Evolutionary conservation across 371 early-diverging fungal genomes (phyloP).

Genomic region (Mortierella sp.): DNA sequence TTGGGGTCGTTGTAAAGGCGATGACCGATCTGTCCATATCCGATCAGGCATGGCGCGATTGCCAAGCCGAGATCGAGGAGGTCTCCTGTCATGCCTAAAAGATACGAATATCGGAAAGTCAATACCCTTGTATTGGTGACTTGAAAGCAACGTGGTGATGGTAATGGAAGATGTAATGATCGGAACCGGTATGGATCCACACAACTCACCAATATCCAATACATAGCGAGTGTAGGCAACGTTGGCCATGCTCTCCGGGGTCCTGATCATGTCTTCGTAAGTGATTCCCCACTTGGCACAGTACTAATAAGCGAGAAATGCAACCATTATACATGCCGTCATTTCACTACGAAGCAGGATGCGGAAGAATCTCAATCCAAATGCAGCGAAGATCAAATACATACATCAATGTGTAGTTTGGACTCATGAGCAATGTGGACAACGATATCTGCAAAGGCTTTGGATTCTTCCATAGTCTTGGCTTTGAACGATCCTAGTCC

Average conservation of each 20-base stretch:
- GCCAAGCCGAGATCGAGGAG: slow-evolving; percentile 80
- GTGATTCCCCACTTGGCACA: slow-evolving; percentile 80
- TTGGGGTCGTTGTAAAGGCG: slow-evolving; percentile 70
- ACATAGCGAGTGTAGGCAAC: slow-evolving; percentile 87
- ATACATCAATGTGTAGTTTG: slow-evolving; percentile 73
- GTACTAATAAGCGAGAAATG: slow-evolving; percentile 53
- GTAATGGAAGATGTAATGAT: no score
- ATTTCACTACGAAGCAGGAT: no score
- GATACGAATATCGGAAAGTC: background rate
- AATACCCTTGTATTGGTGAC: background rate
- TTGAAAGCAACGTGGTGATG: no score
- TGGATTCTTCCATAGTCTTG: slow-evolving; percentile 54
- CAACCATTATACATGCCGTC: background rate
- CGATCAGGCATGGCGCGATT: slow-evolving; percentile 83
- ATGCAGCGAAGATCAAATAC: background rate
- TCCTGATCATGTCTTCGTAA: slow-evolving; percentile 68
- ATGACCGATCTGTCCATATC: slow-evolving; percentile 84
- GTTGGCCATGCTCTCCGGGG: slow-evolving; percentile 77
- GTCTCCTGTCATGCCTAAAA: slow-evolving; percentile 70
- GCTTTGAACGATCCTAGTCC: slow-evolving; percentile 83
- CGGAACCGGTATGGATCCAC: no score
- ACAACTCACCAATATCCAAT: slow-evolving; percentile 70
- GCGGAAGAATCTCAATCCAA: background rate
- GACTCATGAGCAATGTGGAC: slow-evolving; percentile 73
- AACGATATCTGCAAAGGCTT: slow-evolving; percentile 66